phyloP scores from a whole-genome alignment of 2,329 filamentous ascomycete genomes.

The Claviceps sp. region DNA sequence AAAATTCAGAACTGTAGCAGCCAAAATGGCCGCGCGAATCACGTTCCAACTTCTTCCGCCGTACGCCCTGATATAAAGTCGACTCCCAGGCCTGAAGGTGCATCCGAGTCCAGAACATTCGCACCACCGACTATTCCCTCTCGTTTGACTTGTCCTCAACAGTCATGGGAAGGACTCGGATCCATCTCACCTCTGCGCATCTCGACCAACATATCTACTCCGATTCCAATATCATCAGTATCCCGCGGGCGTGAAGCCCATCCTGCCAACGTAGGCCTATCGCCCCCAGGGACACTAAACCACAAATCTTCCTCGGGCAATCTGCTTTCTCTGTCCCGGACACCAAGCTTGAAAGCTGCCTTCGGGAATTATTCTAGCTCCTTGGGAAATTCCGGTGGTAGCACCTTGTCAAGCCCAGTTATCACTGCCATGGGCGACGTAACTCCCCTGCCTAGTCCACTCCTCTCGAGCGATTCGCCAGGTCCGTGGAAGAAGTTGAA shows the following conservation, averaged over 20 bases:
- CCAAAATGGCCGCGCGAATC: slow-evolving; percentile 2
- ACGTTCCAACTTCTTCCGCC: slow-evolving; percentile 5
- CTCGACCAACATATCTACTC: slow-evolving; percentile 21
- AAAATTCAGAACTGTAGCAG: background rate
- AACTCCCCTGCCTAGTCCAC: slow-evolving; percentile 65
- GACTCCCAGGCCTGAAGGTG: slow-evolving; percentile 10
- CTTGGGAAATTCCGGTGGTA: slow-evolving; percentile 46
- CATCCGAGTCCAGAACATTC: slow-evolving; percentile 16
- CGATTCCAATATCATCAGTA: slow-evolving; percentile 7
- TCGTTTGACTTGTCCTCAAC: slow-evolving; percentile 7
- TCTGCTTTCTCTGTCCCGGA: slow-evolving; percentile 40
- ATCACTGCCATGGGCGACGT: slow-evolving; percentile 65
- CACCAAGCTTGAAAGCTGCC: slow-evolving; percentile 47
- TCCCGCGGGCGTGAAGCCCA: slow-evolving; percentile 19
- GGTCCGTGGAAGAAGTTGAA: slow-evolving; percentile 50
- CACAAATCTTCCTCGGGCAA: slow-evolving; percentile 18
- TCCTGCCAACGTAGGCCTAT: slow-evolving; percentile 20
- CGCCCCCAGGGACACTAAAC: slow-evolving; percentile 16
- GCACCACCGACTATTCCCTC: slow-evolving; percentile 21
- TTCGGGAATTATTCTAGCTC: slow-evolving; percentile 35
- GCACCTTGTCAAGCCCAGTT: slow-evolving; percentile 55
- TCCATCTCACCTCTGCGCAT: slow-evolving; percentile 21
- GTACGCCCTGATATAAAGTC: slow-evolving; percentile 6
- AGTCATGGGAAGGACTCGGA: slow-evolving; percentile 4
- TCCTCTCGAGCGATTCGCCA: slow-evolving; percentile 51